phyloP scores from a whole-genome alignment of 768 basidiomycete genomes.

The Suillus tomentosus region DNA sequence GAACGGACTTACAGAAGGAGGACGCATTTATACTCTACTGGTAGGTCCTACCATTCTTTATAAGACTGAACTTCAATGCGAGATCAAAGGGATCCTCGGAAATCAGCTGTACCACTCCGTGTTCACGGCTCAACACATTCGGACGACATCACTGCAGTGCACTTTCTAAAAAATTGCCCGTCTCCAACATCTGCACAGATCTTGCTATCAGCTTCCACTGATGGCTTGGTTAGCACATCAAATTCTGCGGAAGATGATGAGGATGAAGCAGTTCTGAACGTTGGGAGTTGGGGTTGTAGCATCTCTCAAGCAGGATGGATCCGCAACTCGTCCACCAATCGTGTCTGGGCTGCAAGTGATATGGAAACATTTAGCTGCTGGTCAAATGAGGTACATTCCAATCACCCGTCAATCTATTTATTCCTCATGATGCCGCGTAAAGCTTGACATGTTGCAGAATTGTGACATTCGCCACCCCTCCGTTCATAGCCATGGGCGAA shows the following conservation, averaged over 20 bases:
- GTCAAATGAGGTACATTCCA: conserved; percentile 61
- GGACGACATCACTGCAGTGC: conserved; percentile 84
- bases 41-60: conserved; percentile 39
- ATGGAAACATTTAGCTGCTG: conserved; percentile 94
- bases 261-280: conserved; percentile 79
- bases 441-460: conserved; percentile 63
- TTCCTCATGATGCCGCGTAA: conserved; percentile 8
- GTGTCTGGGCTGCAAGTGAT: conserved; percentile 85
- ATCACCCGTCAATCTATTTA: not conserved
- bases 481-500: conserved; percentile 52
- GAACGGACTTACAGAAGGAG: conserved; percentile 78
- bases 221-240: conserved; percentile 77
- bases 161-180: conserved; percentile 40
- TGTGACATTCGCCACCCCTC: conserved; percentile 68
- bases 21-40: conserved; percentile 87
- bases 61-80: not conserved
- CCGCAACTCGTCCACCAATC: conserved; percentile 33
- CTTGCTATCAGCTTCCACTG: conserved; percentile 81
- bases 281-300: conserved; percentile 87
- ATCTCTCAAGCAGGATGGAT: conserved; percentile 78
- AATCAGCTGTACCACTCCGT: conserved; percentile 66
- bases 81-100: conserved; percentile 76
- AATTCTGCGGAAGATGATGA: conserved; percentile 78
- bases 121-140: conserved; percentile 88
- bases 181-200: conserved; percentile 43